Evolutionary conservation across 2,329 filamentous ascomycete species (phyloP).

Genomic region (Pezicula carpinea): DNA sequence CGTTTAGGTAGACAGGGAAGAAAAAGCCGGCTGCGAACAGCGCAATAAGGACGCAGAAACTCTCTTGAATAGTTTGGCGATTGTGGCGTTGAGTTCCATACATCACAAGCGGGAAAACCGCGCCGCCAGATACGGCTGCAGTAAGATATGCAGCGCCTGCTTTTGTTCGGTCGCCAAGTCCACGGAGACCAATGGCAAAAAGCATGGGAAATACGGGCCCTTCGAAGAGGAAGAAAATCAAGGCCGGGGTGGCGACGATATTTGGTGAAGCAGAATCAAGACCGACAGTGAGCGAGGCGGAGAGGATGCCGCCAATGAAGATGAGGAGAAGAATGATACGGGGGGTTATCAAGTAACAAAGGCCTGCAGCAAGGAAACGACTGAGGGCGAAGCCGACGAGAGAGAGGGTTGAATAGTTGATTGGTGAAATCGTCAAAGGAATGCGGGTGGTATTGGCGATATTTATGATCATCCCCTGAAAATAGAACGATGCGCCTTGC

Average conservation of each 20-base stretch:
- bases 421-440: constrained; percentile 45
- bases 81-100: constrained; percentile 17
- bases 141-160: constrained; percentile 73
- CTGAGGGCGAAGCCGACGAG: constrained; percentile 71
- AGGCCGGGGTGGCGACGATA: constrained; percentile 53
- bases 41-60: constrained; percentile 22
- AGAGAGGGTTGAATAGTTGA: constrained; percentile 67
- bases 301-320: constrained; percentile 55
- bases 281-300: constrained; percentile 43
- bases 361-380: constrained; percentile 60
- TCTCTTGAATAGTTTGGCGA: constrained; percentile 14
- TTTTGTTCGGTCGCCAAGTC: constrained; percentile 77
- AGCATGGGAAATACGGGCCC: constrained; percentile 80
- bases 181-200: constrained; percentile 73
- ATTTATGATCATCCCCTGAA: constrained; percentile 42
- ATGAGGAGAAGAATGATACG: constrained; percentile 65
- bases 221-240: constrained; percentile 75
- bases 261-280: constrained; percentile 37
- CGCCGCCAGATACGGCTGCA: constrained; percentile 20
- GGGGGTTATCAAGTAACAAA: constrained; percentile 61
- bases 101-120: constrained; percentile 24
- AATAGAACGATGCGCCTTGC: constrained; percentile 58
- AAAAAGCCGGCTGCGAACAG: constrained; percentile 18
- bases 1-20: constrained; percentile 25
- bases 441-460: constrained; percentile 32